Conservation (phyloP, 345 rosid species). For the Salix koriyanagi region DNA sequence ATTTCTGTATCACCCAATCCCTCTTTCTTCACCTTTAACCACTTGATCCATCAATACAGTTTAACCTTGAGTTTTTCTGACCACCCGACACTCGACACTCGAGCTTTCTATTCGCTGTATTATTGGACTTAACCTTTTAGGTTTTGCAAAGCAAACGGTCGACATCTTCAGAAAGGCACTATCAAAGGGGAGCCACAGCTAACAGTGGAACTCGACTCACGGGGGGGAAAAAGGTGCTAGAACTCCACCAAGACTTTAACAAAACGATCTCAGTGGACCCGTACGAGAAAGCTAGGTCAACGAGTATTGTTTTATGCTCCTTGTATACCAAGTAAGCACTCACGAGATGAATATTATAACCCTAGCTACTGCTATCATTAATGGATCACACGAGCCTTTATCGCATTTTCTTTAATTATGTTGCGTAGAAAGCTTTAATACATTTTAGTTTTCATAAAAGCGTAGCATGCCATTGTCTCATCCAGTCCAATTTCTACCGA, state of each 20-base stretch:
- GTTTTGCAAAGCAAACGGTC: background rate
- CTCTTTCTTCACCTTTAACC: background rate
- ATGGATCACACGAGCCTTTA: background rate
- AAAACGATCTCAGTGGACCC: background rate
- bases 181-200: background rate
- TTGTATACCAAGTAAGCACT: background rate
- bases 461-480: conserved; percentile 15
- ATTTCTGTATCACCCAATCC: background rate
- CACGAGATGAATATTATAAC: background rate
- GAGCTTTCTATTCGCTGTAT: background rate
- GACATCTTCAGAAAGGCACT: background rate
- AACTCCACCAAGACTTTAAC: background rate
- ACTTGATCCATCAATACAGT: background rate
- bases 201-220: background rate
- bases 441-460: background rate
- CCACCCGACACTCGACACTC: background rate
- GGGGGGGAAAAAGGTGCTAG: background rate
- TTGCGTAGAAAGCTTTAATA: background rate
- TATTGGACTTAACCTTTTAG: no score
- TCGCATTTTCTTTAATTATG: background rate
- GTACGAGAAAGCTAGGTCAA: background rate
- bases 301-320: background rate
- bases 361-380: background rate
- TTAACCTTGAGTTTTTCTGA: background rate
- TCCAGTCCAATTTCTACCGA: background rate